phyloP scores from a whole-genome alignment of 176 grass and related monocot species.

The Hsuehochloa calcarea region DNA sequence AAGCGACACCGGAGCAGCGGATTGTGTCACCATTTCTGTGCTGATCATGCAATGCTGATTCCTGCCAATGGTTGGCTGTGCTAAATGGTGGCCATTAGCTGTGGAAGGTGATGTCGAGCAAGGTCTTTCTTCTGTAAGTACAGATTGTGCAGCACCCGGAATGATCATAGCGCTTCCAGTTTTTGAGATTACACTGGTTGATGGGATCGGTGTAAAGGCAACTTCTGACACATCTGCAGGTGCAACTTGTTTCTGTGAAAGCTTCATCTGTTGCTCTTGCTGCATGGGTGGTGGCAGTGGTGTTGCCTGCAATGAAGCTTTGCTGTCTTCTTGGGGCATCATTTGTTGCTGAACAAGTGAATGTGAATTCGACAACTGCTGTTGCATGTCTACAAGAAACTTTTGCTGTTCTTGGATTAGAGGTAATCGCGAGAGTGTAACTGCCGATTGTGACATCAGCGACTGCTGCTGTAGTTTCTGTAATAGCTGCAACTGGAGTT shows the following conservation, averaged over 20 bases:
- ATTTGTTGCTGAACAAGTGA: conserved; percentile 62
- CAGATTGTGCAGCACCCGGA: conserved; percentile 65
- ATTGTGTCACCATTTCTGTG: conserved; percentile 50
- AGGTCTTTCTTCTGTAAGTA: conserved; percentile 77
- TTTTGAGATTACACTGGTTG: conserved; percentile 43
- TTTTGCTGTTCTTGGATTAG: conserved; percentile 84
- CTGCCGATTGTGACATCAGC: conserved; percentile 53
- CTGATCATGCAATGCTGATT: conserved; percentile 52
- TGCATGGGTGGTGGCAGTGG: conserved; percentile 22
- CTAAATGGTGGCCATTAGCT: conserved; percentile 56
- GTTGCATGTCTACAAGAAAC: conserved; percentile 61
- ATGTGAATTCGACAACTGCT: conserved; percentile 55
- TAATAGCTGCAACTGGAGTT: conserved; percentile 75
- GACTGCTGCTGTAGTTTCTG: conserved; percentile 81
- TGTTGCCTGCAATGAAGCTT: conserved; percentile 41
- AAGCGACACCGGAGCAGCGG: conserved; percentile 43
- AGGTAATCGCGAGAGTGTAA: conserved; percentile 52
- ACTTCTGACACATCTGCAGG: conserved; percentile 43
- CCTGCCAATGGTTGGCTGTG: conserved; percentile 40
- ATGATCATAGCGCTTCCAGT: conserved; percentile 41
- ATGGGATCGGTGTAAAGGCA: conserved; percentile 35
- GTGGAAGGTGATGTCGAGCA: conserved; percentile 80
- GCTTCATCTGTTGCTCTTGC: conserved; percentile 56
- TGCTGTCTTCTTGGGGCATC: conserved; percentile 47
- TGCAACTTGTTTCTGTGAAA: conserved; percentile 59